Evolutionary conservation across 208 protist species (phyloP).

Genomic region (Acanthamoeba castellanii): DNA sequence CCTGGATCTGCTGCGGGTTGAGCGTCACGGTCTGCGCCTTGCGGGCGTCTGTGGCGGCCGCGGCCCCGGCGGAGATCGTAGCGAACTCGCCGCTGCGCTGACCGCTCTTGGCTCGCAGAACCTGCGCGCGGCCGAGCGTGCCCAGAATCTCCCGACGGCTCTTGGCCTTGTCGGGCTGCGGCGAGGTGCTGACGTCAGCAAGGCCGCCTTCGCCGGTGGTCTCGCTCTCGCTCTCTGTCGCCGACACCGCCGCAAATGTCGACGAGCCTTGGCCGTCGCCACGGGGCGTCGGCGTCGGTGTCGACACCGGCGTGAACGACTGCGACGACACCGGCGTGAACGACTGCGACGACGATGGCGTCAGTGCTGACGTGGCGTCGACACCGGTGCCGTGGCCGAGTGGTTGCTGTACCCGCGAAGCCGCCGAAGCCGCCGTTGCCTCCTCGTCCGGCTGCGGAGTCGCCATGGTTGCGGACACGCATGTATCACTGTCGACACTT

Average conservation of each 20-base stretch:
- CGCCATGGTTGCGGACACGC: too few species aligned
- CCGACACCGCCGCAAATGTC: background rate
- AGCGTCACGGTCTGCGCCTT: conserved; percentile 25
- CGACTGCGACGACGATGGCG: background rate
- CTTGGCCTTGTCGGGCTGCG: background rate
- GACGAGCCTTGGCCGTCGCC: background rate
- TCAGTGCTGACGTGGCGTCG: background rate
- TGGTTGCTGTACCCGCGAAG: too few species aligned
- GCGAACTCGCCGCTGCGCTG: background rate
- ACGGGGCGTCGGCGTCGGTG: background rate
- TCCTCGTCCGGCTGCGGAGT: too few species aligned
- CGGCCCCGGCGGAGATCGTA: background rate
- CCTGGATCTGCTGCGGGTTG: conserved; percentile 25
- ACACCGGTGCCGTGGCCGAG: background rate
- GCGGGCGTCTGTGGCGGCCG: background rate
- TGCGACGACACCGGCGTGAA: background rate
- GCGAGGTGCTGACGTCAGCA: background rate
- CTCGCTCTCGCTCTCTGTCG: background rate
- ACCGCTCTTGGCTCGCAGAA: background rate
- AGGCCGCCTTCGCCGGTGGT: background rate
- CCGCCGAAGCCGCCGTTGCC: too few species aligned
- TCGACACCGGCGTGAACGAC: background rate
- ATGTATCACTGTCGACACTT: too few species aligned
- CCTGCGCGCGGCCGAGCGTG: conserved; percentile 21
- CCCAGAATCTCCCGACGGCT: conserved; percentile 16